Evolutionary conservation across 208 protist genomes (phyloP).

Genomic region (Acanthamoeba quina): DNA sequence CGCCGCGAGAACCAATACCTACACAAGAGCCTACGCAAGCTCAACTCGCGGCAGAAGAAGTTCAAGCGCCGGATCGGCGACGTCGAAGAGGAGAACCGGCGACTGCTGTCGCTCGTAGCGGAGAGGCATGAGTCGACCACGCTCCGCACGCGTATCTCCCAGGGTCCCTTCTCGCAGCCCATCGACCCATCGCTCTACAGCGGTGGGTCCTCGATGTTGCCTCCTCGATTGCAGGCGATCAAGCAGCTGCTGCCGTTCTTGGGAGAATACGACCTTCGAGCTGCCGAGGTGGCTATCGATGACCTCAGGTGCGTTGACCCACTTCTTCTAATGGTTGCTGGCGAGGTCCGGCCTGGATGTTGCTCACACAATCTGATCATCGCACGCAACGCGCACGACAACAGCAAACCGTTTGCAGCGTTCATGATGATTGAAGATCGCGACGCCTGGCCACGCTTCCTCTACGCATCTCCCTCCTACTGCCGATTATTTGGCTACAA

Average conservation of each 20-base stretch:
- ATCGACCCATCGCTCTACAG: background rate
- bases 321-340: background rate
- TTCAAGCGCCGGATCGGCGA: background rate
- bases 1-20: background rate
- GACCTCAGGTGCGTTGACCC: background rate
- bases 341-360: background rate
- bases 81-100: constrained; percentile 3
- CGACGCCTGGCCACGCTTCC: background rate
- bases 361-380: background rate
- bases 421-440: background rate
- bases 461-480: constrained; percentile 18
- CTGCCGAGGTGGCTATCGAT: background rate
- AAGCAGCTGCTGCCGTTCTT: background rate
- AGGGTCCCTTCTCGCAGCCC: background rate
- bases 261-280: background rate
- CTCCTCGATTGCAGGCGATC: background rate
- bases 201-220: background rate
- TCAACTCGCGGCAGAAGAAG: background rate
- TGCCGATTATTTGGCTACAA: background rate
- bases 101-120: background rate
- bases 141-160: background rate
- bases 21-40: background rate
- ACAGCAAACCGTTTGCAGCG: constrained; percentile 35
- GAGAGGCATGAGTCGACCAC: background rate
- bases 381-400: too few species aligned